Conservation (phyloP, 306 rosid genomes). For the Cicer cuneatum region DNA sequence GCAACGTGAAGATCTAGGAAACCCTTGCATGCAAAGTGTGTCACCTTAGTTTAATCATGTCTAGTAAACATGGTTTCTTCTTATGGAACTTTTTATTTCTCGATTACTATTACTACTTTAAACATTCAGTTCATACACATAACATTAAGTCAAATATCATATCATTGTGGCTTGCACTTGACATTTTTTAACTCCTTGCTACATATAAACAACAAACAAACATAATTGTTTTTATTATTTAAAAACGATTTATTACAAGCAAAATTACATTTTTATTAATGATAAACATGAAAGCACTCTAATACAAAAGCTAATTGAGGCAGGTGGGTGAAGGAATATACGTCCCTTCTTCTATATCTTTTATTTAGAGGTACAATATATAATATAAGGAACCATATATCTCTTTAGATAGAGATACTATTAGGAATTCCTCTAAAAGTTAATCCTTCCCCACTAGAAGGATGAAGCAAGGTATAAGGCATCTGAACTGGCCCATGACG, state of each 20-base stretch:
- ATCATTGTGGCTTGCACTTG: neutral
- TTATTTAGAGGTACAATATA: constrained; percentile 35
- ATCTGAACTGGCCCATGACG: constrained; percentile 65
- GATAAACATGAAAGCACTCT: constrained; percentile 22
- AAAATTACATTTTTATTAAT: constrained; percentile 28
- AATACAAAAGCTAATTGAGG: neutral
- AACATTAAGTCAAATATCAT: neutral
- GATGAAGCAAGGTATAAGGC: constrained; percentile 71
- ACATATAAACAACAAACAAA: neutral
- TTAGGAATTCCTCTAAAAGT: constrained; percentile 79
- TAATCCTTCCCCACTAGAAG: constrained; percentile 61
- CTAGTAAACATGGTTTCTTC: too few species aligned
- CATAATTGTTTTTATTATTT: neutral
- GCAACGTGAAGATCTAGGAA: too few species aligned
- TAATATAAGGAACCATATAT: neutral
- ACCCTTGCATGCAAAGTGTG: too few species aligned
- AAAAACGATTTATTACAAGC: constrained; percentile 31
- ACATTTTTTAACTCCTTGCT: neutral
- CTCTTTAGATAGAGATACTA: constrained; percentile 57
- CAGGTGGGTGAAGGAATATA: neutral
- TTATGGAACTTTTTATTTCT: too few species aligned
- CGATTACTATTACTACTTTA: too few species aligned
- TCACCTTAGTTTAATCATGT: too few species aligned
- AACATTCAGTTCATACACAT: too few species aligned
- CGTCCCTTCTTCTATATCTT: constrained; percentile 12